These are phyloP conservation scores for Tilletia setariae DNA, from an alignment of 1,284 basidiomycete species.

Conservation along the genomic window DNA sequence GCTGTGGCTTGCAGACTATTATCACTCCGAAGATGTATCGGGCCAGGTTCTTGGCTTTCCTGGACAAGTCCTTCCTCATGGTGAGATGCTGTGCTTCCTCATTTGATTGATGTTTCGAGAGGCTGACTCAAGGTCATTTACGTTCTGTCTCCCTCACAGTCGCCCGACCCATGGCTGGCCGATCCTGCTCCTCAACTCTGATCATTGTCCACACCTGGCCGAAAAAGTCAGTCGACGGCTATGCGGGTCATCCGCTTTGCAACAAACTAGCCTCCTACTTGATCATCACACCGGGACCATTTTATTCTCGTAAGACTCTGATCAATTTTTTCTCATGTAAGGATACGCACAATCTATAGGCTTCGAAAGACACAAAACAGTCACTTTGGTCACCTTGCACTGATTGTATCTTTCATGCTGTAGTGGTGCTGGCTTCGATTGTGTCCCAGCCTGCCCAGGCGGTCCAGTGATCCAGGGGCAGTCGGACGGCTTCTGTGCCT, in stretches of 20 bases:
- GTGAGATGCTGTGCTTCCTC: constrained; percentile 9
- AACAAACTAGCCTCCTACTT: too few relatives aligned
- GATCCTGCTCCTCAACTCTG: constrained; percentile 3
- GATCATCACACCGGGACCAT: too few relatives aligned
- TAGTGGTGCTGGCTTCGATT: neutral
- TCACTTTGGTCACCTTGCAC: too few relatives aligned
- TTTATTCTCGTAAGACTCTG: too few relatives aligned
- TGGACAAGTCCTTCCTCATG: constrained; percentile 41
- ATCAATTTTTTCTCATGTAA: too few relatives aligned
- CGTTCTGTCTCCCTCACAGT: neutral
- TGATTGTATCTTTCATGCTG: neutral
- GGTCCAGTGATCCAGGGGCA: neutral
- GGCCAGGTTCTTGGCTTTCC: constrained; percentile 49
- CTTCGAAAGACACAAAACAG: too few relatives aligned
- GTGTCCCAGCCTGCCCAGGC: neutral
- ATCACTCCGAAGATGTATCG: constrained; percentile 52
- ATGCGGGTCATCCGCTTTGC: too few relatives aligned
- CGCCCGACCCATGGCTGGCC: constrained; percentile 11
- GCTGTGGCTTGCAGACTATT: neutral
- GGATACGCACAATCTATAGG: too few relatives aligned
- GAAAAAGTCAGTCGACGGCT: too few relatives aligned
- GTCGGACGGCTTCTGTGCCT: neutral
- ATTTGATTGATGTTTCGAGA: too few relatives aligned
- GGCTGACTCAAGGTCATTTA: neutral
- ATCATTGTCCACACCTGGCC: too few relatives aligned